A percentile compares a stretch with the other conserved stretches of the same genome.
Conservation (phyloP, 495 filamentous ascomycete genomes). For the Evansstolkia leycettana region DNA sequence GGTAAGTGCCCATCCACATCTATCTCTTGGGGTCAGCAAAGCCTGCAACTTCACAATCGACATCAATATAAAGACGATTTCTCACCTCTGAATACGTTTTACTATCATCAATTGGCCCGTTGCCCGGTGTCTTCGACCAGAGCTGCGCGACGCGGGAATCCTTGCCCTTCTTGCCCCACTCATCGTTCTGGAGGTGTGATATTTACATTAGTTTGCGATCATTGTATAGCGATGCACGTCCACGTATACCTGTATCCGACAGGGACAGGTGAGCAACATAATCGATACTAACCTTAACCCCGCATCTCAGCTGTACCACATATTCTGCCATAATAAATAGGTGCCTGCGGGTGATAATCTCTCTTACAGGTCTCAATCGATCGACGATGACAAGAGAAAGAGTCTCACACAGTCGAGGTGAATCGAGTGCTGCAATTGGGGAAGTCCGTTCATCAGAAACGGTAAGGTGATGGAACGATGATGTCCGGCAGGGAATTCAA, state of each 20-base stretch:
- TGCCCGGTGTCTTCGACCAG: conserved; percentile 32
- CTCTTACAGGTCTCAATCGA: no score
- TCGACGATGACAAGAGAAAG: no score
- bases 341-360: no score
- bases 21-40: conserved; percentile 14
- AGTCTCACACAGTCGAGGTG: no score
- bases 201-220: not conserved
- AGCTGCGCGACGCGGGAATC: conserved; percentile 28
- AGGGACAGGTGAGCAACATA: not conserved
- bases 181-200: conserved; percentile 26
- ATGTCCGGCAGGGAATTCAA: no score
- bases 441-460: no score
- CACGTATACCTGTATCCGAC: not conserved
- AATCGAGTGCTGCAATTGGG: no score
- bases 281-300: conserved; percentile 21
- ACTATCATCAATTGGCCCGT: conserved; percentile 22
- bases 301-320: conserved; percentile 31
- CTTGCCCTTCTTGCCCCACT: conserved; percentile 36
- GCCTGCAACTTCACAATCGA: not conserved
- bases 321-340: conserved; percentile 16
- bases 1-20: conserved; percentile 80
- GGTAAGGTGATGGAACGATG: no score
- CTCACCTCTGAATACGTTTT: conserved; percentile 34
- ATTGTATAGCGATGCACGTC: not conserved
- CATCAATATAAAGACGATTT: not conserved